These are phyloP conservation scores for Bidens hawaiensis DNA, from an alignment of 140 eudicot species.

Conservation along the genomic window DNA sequence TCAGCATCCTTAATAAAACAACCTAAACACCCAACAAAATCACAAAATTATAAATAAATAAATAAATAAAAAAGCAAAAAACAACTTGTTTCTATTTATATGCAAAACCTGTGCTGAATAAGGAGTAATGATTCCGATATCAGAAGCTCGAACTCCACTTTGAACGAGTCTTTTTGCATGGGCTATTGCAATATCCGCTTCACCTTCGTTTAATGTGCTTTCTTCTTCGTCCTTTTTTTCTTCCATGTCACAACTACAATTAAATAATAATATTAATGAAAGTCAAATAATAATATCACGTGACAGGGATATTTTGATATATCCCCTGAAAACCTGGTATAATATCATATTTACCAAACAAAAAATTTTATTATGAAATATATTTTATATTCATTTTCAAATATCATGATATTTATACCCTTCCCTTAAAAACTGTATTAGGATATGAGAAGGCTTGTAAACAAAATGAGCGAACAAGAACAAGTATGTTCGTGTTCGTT, in stretches of 20 bases:
- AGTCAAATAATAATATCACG: neutral
- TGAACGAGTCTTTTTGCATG: constrained; percentile 86
- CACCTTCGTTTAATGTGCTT: constrained; percentile 95
- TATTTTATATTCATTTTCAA: neutral
- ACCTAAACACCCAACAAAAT: constrained; percentile 44
- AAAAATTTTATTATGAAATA: no score
- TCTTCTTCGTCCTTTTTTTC: constrained; percentile 99
- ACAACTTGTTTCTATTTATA: no score
- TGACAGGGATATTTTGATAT: neutral
- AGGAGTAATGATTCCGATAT: constrained; percentile 84
- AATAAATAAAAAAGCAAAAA: no score
- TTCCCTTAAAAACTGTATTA: neutral
- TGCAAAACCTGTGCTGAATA: constrained; percentile 82
- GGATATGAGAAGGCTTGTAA: no score
- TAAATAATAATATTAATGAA: neutral
- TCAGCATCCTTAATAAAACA: constrained; percentile 63
- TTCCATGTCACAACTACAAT: constrained; percentile 89
- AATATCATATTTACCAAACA: no score
- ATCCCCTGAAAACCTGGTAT: neutral
- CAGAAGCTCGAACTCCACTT: constrained; percentile 82
- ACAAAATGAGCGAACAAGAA: no score
- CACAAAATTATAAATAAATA: no score
- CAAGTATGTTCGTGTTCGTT: no score
- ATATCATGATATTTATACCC: neutral
- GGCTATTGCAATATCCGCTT: constrained; percentile 89